Evolutionary conservation across 257 asterid species (phyloP), one percentile per base, ranked within the genome.

Genomic region (Leptodermis oblonga): DNA sequence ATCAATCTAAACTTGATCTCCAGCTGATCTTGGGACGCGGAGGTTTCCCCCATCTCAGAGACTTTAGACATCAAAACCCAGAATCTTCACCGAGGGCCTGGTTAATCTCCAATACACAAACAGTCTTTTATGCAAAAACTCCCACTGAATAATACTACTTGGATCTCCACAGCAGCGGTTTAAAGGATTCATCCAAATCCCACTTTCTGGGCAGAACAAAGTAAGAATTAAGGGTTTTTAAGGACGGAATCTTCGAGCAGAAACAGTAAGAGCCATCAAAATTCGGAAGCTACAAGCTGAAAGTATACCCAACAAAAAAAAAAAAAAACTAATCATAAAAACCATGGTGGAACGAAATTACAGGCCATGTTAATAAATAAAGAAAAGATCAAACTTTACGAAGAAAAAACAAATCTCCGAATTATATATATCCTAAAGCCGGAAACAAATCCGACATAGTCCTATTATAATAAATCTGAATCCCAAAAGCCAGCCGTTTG

Each of bases 1-100:
- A 73, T 85, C 88, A 92, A 74, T 82, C 96, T 82, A 77, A 92
- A 92, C 87, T 84, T 92, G 86, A 92, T 92, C 87, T 86, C 96
- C 59, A 89, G 79, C 80, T 86, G 92, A 82, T 90, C 97, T 89
- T 86, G 88, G 67, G 79, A 73, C 70, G 71, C 87, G 66, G 97
- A 79, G 88, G 86, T 90, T 80, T 78, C 74, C 74, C 59, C 77
- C 58, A 73, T 53, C 73, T 43, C 58, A 8, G 78, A 59, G 33
- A 74, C 37, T 41, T 55, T 63, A 46, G 73, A 65, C 61, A 69
- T 69, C 81, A 67, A 72, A 78, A 66, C 64, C 77, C 71, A 77
- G 70, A 75, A 77, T 59, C 77, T 75, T 79, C 79, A 66, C 83
- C 71, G 67, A 62, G 67, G 55, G 73, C 82, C 67, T 71, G 75